These are phyloP conservation scores for Tetrapisispora nanseiensis DNA, from an alignment of 805 yeast species.

Conservation along the genomic window DNA sequence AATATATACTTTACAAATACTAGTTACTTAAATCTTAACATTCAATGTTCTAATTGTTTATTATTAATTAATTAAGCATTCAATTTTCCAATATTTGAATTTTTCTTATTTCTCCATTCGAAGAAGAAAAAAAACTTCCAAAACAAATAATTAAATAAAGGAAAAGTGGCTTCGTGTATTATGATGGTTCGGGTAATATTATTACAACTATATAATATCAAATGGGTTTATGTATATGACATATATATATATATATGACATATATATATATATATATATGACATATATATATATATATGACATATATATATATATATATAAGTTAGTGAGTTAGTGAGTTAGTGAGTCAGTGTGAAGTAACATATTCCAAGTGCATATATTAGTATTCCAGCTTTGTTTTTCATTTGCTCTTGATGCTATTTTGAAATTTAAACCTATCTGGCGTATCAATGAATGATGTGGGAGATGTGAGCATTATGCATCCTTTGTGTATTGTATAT, in stretches of 20 bases:
- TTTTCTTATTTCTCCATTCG: conserved; percentile 1
- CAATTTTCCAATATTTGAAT: not conserved
- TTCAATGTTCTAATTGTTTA: not conserved
- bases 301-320: no score
- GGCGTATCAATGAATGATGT: no score
- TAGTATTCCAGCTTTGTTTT: no score
- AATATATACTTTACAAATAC: no score
- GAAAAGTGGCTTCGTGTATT: not conserved
- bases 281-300: not conserved
- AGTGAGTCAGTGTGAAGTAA: no score
- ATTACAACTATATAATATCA: not conserved
- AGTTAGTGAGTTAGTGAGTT: no score
- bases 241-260: not conserved
- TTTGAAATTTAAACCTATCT: no score
- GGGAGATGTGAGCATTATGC: not conserved
- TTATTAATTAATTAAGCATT: not conserved
- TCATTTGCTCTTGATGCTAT: no score
- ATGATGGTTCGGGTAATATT: conserved; percentile 1
- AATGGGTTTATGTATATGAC: not conserved
- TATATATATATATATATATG: no score
- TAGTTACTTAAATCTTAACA: not conserved
- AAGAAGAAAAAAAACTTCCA: conserved; percentile 1
- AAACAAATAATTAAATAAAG: not conserved
- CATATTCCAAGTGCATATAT: no score
- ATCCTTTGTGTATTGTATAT: not conserved